phyloP scores from a whole-genome alignment of 1,139 yeast genomes.

The Pichia sp. region DNA sequence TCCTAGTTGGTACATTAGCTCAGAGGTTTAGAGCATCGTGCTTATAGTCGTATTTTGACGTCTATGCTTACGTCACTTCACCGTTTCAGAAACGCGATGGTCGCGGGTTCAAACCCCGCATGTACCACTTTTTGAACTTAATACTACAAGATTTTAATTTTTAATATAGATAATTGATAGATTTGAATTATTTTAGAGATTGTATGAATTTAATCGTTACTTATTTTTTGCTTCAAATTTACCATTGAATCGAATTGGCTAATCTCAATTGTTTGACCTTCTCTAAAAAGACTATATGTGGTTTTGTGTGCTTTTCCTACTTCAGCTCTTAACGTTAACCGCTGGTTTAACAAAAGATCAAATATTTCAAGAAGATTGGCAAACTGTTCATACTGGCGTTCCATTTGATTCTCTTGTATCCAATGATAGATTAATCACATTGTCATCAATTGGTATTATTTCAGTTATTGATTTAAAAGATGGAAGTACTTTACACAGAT shows the following conservation, averaged over 20 bases:
- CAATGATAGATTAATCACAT: conserved; percentile 18
- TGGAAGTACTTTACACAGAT: conserved; percentile 31
- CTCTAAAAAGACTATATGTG: not conserved
- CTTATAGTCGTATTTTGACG: conserved; percentile 32
- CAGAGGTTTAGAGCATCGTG: conserved; percentile 35
- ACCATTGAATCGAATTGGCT: too few species aligned
- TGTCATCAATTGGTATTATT: conserved; percentile 27
- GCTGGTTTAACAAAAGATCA: conserved; percentile 26
- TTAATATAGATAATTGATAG: not conserved
- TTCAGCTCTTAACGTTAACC: not conserved
- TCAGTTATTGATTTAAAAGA: conserved; percentile 24
- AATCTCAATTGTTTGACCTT: too few species aligned
- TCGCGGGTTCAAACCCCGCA: conserved; percentile 36
- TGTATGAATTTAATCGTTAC: too few species aligned
- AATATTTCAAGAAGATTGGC: conserved; percentile 33
- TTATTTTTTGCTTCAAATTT: too few species aligned
- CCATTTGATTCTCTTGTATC: conserved; percentile 20
- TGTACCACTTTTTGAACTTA: conserved; percentile 25
- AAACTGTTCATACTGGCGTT: conserved; percentile 30
- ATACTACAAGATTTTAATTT: not conserved
- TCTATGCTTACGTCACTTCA: conserved; percentile 30
- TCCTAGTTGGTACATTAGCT: conserved; percentile 28
- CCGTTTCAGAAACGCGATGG: conserved; percentile 34
- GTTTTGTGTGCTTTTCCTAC: not conserved
- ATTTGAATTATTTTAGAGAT: not conserved